Evolutionary conservation across 1,284 basidiomycete species (phyloP).

Genomic region (Tremellales sp.): DNA sequence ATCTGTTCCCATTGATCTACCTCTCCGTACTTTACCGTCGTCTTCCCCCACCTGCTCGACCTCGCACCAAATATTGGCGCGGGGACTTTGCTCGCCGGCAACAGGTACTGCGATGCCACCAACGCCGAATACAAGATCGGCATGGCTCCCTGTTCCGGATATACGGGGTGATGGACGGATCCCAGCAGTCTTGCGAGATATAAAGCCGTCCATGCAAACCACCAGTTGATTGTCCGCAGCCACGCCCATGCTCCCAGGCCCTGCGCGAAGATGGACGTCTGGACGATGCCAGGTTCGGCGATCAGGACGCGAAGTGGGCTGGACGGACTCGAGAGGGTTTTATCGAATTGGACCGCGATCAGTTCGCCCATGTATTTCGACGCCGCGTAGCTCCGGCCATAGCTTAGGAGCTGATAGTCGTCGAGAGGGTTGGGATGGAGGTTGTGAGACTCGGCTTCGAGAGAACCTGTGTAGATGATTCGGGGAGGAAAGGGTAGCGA

Average conservation of each 20-base stretch:
- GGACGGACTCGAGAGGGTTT: no score
- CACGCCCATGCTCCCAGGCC: slow-evolving; percentile 45
- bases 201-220: slow-evolving; percentile 60
- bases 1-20: slow-evolving; percentile 35
- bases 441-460: slow-evolving; percentile 58
- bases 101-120: slow-evolving; percentile 27
- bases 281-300: slow-evolving; percentile 69
- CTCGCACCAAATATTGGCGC: slow-evolving; percentile 30
- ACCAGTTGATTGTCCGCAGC: slow-evolving; percentile 54
- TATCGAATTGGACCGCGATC: slow-evolving; percentile 59
- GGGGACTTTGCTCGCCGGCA: slow-evolving; percentile 23
- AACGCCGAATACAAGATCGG: slow-evolving; percentile 41
- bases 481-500: slow-evolving; percentile 54
- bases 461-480: slow-evolving; percentile 75
- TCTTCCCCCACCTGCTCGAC: slow-evolving; percentile 19
- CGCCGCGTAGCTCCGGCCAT: slow-evolving; percentile 63
- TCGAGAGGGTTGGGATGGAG: slow-evolving; percentile 53
- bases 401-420: slow-evolving; percentile 70
- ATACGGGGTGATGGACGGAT: slow-evolving; percentile 37
- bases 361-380: slow-evolving; percentile 79
- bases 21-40: slow-evolving; percentile 35
- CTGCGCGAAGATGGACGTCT: slow-evolving; percentile 59
- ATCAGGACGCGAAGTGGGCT: slow-evolving; percentile 63
- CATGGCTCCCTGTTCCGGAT: slow-evolving; percentile 30
- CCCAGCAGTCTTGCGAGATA: slow-evolving; percentile 61